A percentile compares a stretch with the other conserved stretches of the same genome.
These are phyloP conservation scores for Posidonia oceanica DNA, from an alignment of 116 monocot genomes.

Conservation along the genomic window DNA sequence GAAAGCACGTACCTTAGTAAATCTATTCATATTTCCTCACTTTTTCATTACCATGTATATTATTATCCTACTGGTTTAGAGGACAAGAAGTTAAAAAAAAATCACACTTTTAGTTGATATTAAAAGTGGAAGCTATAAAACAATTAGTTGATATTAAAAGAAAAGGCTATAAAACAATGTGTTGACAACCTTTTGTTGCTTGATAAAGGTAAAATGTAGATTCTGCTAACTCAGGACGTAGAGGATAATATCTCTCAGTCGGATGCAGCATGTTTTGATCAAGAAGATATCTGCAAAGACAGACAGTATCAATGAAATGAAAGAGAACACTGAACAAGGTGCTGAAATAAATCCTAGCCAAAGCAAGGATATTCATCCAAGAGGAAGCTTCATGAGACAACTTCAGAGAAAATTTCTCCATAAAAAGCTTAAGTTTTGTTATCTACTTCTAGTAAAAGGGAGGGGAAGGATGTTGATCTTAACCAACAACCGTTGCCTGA, in stretches of 20 bases:
- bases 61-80: too few relatives aligned
- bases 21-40: too few relatives aligned
- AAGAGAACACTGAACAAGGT: neutral
- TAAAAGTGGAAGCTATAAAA: too few relatives aligned
- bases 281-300: slow-evolving; percentile 63
- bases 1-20: too few relatives aligned
- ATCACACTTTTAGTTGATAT: too few relatives aligned
- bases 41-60: too few relatives aligned
- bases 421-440: too few relatives aligned
- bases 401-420: too few relatives aligned
- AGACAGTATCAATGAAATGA: neutral
- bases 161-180: too few relatives aligned
- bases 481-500: too few relatives aligned
- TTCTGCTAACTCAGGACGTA: slow-evolving; percentile 89
- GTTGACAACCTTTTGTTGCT: slow-evolving; percentile 81
- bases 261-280: slow-evolving; percentile 73
- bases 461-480: neutral
- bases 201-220: slow-evolving; percentile 95
- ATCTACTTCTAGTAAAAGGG: neutral
- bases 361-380: neutral
- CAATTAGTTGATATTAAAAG: neutral
- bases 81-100: too few relatives aligned
- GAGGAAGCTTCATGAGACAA: too few relatives aligned
- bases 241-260: slow-evolving; percentile 91
- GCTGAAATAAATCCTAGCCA: neutral